Evolutionary conservation across 345 rosid species (phyloP), one percentile per base, ranked within the genome.

Genomic region (Populus pruinosa): DNA sequence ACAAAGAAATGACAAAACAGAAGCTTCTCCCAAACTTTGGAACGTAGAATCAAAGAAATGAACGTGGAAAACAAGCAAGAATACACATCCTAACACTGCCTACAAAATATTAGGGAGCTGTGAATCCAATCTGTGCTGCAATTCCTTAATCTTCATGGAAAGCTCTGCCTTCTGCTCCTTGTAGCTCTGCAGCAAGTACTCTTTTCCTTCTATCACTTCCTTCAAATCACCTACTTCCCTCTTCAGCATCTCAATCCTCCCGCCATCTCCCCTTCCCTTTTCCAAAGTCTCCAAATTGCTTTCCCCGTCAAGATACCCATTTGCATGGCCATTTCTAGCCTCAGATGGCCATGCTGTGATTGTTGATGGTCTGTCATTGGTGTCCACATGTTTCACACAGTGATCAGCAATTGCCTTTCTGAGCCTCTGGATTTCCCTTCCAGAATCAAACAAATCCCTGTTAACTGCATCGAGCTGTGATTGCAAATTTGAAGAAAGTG

Each of bases 101-200:
- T 96, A 96, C 90, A 93, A 93, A 83, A 96, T 92, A 80, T 86
- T 85, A 23, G 95, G 99, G n/a, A 96, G 88, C 86, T 91, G 98
- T 33, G 82, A 87, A 76, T 92, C 95, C 88, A 96, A 79, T 89
- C 97, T 92, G 78, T 85, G 89, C 85, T 91, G 96, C 90, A 96
- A 70, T 85, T 93, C 97, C 84, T 83, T 90, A 6, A 96, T 66
- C 89, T 91, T 93, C 87, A 87, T 33, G 7, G 94, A 85, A 27
- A 93, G 94, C 89, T 96, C 98, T 0, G 84, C 49, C 78, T 92
- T 96, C 87, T 96, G 97, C 80, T 92, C 97, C 77, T 93, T 96
- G 82, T 92, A 92, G 87, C 88, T 91, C 69, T 83, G 90, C 78
- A 92, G 64, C 85, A 96, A 82, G 83, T 83, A 96, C 38, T 93